phyloP scores from a whole-genome alignment of 176 grass and related monocot species.

The Musa acuminata region DNA sequence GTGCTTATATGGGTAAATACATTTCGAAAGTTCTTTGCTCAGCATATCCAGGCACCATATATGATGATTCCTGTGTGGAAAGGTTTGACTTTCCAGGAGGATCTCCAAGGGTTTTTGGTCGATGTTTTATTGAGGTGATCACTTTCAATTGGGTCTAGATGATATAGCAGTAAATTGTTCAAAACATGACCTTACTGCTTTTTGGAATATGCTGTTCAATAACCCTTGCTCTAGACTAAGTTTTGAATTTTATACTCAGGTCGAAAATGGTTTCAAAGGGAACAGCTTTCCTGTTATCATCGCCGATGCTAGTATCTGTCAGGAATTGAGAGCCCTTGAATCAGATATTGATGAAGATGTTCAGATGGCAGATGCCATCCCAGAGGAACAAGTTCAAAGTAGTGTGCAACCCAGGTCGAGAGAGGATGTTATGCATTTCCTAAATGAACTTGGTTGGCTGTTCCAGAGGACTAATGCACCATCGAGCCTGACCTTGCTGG shows the following conservation, averaged over 20 bases:
- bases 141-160: background rate
- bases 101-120: conserved; percentile 46
- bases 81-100: conserved; percentile 81
- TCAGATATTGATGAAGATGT: conserved; percentile 52
- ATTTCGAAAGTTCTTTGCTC: conserved; percentile 84
- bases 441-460: conserved; percentile 98
- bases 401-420: conserved; percentile 32
- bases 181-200: background rate
- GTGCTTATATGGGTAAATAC: conserved; percentile 80
- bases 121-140: conserved; percentile 91
- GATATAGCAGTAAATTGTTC: background rate
- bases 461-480: conserved; percentile 59
- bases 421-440: conserved; percentile 67
- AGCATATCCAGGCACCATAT: conserved; percentile 89
- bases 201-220: background rate
- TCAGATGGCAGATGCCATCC: conserved; percentile 30
- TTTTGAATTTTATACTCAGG: conserved; percentile 26
- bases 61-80: conserved; percentile 90
- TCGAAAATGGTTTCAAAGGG: conserved; percentile 96
- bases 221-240: background rate
- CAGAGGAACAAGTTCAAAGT: conserved; percentile 46
- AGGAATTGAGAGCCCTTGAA: conserved; percentile 73
- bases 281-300: conserved; percentile 91
- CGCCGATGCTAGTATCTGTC: conserved; percentile 60
- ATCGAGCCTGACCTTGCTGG: conserved; percentile 16